Base-by-base conservation (phyloP, 257 asterid genomes). In the Salvia splendens region DNA sequence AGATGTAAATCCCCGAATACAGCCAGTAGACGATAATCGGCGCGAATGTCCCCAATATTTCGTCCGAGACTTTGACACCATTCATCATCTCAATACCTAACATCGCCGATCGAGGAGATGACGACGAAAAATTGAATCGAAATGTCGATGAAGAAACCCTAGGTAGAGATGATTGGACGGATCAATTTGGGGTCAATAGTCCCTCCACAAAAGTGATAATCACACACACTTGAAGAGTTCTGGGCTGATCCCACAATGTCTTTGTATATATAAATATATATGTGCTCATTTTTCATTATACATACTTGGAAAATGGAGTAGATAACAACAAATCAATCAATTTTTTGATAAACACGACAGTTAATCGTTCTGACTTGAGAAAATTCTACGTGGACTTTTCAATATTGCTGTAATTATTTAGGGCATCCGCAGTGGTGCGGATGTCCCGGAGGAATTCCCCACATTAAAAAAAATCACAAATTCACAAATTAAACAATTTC, bases 11-110 rank as follows among this genome's bases (percentile, higher is more conserved):
- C 65, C 98, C 98, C 3, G 98, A 93, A 77, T 93, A 93, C 3
- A 77, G 10, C 98, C 98, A 93, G 81, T 93, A 93, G 43, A 88
- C 78, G 51, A 81, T 57, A 33, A 93, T 85, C 41, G 98, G 98
- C 53, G 69, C 73, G 73, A 93, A 56, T 3, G 97, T 86, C 12
- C 97, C 97, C 82, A 93, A 56, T 33, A 90, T 48, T 64, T 93
- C 98, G 74, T 93, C 98, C 3, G 98, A 90, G 6, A 91, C 50
- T 40, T 70, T 61, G 0, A 74, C 32, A 12, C 70, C 72, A 15
- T 52, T 74, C 71, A 68, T 67, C 52, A 75, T 33, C 84, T 75
- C 78, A 80, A 81, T 77, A 64, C 17, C 73, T 38, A 61, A 52
- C 45, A 48, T 70, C 50, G 64, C 71, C 64, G 57, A 32, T 41